A percentile compares a stretch with the other conserved stretches of the same genome.
phyloP scores from a whole-genome alignment of 768 basidiomycete genomes.

The Xerocomellus amylosporus region DNA sequence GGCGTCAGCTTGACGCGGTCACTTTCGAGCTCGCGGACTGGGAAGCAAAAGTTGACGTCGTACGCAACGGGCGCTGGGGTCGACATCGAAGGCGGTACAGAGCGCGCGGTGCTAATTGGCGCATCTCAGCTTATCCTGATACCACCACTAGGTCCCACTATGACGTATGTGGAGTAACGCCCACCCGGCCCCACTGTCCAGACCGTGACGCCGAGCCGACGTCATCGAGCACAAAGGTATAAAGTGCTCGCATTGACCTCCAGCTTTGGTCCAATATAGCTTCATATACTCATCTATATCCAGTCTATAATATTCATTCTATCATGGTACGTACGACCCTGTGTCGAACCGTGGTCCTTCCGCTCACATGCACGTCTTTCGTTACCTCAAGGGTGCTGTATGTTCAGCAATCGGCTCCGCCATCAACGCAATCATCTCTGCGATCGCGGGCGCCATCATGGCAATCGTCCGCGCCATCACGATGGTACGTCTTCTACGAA shows the following conservation, averaged over 20 bases:
- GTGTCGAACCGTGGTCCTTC: not conserved
- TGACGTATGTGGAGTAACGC: too few relatives aligned
- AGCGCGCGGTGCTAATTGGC: too few relatives aligned
- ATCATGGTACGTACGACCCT: conserved; percentile 2
- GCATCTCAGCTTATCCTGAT: too few relatives aligned
- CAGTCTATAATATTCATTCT: not conserved
- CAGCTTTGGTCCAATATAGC: not conserved
- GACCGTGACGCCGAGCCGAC: too few relatives aligned
- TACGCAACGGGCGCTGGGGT: not conserved
- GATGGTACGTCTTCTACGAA: conserved; percentile 40
- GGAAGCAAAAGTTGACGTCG: conserved; percentile 51
- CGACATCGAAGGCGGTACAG: not conserved
- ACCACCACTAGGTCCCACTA: too few relatives aligned
- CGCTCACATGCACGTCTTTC: not conserved
- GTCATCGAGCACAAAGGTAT: not conserved
- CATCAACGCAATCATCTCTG: conserved; percentile 57
- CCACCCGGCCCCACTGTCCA: too few relatives aligned
- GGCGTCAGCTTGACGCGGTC: conserved; percentile 48
- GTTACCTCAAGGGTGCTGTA: conserved; percentile 47
- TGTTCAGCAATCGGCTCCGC: conserved; percentile 62
- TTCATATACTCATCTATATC: not conserved
- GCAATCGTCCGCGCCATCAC: conserved; percentile 58
- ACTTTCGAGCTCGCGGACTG: conserved; percentile 46
- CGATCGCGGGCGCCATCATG: conserved; percentile 50
- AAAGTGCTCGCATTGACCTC: not conserved